Conservation (phyloP, 768 basidiomycete species). For the Mycena latifolia region DNA sequence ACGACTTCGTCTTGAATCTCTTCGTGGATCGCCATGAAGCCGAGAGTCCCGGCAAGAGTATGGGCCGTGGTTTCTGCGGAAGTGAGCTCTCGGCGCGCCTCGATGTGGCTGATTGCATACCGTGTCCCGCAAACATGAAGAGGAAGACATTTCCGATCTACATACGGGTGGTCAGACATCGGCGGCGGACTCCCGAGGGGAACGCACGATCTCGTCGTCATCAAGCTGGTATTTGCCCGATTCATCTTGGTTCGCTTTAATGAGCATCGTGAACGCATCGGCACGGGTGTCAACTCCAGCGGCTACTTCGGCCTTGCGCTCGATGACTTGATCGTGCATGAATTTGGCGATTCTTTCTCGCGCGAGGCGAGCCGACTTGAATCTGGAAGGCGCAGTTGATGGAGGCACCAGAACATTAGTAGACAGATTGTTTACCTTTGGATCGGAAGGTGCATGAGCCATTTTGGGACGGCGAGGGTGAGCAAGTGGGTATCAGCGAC, state of each 20-base stretch:
- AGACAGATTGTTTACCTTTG: constrained; percentile 44
- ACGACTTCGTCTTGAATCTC: constrained; percentile 63
- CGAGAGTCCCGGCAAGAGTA: constrained; percentile 60
- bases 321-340: constrained; percentile 52
- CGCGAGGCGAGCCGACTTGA: constrained; percentile 44
- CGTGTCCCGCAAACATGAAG: constrained; percentile 71
- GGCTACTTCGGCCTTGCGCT: constrained; percentile 47
- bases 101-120: constrained; percentile 40
- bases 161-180: no score
- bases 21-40: constrained; percentile 57
- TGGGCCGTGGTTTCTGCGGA: constrained; percentile 63
- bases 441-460: constrained; percentile 52
- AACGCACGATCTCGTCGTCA: constrained; percentile 54
- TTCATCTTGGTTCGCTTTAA: constrained; percentile 60
- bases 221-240: constrained; percentile 52
- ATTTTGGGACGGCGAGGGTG: constrained; percentile 48
- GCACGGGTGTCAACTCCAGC: constrained; percentile 28
- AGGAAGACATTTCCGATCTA: constrained; percentile 69
- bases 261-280: constrained; percentile 58
- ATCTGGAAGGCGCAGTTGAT: constrained; percentile 35
- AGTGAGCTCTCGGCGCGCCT: not conserved
- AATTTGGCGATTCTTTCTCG: constrained; percentile 48
- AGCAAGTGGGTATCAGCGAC: constrained; percentile 46
- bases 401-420: not conserved
- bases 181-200: no score